These are phyloP conservation scores for Penicillium fimorum DNA, from an alignment of 495 filamentous ascomycete genomes.

Conservation along the genomic window DNA sequence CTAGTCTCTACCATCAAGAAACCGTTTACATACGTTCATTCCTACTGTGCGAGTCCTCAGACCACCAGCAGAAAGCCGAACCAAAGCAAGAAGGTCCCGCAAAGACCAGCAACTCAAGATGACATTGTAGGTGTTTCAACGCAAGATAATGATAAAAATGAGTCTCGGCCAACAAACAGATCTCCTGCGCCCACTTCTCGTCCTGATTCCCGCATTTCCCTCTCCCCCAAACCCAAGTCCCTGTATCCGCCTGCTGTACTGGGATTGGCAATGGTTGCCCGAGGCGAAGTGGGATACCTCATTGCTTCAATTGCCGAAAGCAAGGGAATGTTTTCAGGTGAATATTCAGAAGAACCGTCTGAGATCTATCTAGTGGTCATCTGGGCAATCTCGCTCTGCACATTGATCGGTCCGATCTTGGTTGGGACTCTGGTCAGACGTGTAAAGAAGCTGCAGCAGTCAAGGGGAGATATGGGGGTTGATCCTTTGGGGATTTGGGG, in stretches of 20 bases:
- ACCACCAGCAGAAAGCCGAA: neutral
- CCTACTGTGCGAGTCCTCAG: neutral
- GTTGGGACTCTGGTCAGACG: conserved; percentile 61
- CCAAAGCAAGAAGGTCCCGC: neutral
- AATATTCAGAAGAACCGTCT: conserved; percentile 20
- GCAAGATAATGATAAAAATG: neutral
- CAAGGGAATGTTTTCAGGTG: conserved; percentile 51
- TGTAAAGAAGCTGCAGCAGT: conserved; percentile 39
- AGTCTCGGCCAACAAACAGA: neutral
- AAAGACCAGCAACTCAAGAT: neutral
- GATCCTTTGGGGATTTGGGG: conserved; percentile 44
- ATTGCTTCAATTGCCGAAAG: conserved; percentile 68
- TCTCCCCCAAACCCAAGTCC: conserved; percentile 49
- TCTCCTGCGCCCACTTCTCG: neutral
- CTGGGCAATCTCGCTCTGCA: conserved; percentile 77
- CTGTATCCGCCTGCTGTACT: conserved; percentile 61
- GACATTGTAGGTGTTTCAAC: neutral
- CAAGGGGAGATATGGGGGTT: conserved; percentile 18
- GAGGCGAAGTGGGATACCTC: conserved; percentile 78
- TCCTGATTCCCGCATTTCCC: neutral
- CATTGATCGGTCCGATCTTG: conserved; percentile 65
- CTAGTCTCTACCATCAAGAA: conserved; percentile 11
- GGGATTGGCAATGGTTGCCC: conserved; percentile 65
- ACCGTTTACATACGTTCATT: conserved; percentile 10
- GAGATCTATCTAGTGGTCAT: conserved; percentile 64